These are phyloP conservation scores for Didymella pinodella DNA, from an alignment of 2,329 filamentous ascomycete genomes.

Conservation along the genomic window DNA sequence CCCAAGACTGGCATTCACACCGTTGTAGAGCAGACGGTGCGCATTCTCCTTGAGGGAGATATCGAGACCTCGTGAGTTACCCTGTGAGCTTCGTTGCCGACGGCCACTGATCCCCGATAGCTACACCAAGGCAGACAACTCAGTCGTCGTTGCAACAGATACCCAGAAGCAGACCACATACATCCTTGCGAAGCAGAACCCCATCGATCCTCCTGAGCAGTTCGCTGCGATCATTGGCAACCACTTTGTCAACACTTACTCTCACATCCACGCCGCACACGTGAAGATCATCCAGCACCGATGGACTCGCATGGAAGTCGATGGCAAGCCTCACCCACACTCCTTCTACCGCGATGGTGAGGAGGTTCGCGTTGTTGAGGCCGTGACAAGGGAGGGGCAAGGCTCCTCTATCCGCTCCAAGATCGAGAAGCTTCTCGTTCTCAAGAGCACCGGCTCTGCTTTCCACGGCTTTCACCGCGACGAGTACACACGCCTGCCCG, in stretches of 20 bases:
- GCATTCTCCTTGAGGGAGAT: constrained; percentile 89
- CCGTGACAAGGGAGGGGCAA: constrained; percentile 68
- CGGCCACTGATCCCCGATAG: constrained; percentile 56
- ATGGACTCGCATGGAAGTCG: constrained; percentile 88
- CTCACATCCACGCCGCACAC: constrained; percentile 86
- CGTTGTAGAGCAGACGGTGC: constrained; percentile 94
- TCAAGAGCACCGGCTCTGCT: constrained; percentile 95
- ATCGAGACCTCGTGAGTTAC: constrained; percentile 79
- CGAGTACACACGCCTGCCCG: constrained; percentile 88
- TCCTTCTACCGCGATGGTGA: constrained; percentile 90
- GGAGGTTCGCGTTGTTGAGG: constrained; percentile 86
- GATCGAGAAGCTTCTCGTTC: constrained; percentile 82
- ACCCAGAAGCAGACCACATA: constrained; percentile 94
- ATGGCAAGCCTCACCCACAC: constrained; percentile 91
- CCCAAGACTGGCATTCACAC: constrained; percentile 78
- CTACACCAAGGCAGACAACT: constrained; percentile 94
- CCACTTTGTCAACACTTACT: constrained; percentile 89
- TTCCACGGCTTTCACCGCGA: constrained; percentile 95
- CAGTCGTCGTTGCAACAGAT: constrained; percentile 93
- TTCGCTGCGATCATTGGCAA: constrained; percentile 84
- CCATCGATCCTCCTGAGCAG: constrained; percentile 90
- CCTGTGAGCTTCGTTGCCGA: background rate
- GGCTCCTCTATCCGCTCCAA: constrained; percentile 80
- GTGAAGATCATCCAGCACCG: constrained; percentile 83
- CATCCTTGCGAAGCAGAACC: constrained; percentile 92